Base-by-base conservation (phyloP, 768 basidiomycete genomes). In the Hypholoma fasciculare region DNA sequence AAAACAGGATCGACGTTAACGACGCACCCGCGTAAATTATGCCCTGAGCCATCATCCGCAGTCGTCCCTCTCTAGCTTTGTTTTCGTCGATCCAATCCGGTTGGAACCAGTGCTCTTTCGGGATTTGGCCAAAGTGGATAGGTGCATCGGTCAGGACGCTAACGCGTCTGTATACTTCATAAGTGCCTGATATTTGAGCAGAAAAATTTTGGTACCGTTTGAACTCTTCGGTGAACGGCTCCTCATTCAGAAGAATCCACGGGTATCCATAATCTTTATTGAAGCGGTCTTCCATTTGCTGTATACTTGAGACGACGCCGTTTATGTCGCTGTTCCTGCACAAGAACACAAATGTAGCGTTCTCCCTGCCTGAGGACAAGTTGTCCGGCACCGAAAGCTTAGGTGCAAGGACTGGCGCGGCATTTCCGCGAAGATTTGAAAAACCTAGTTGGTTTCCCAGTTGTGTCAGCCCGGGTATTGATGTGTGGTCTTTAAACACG, bases 161-260 rank as follows among this genome's bases (percentile, higher is more conserved):
- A 1, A 86, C 78, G 14, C 78, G 81, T 63, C 85, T 84, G 54
- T 4, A 27, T 16, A 37, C 34, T 9, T 34, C 42, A 42, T 52
- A 7, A 52, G 39, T 52, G 23, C 34, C 50, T 46, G 48, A 40
- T 52, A 36, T 56, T 39, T 49, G 19, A 23, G 42, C 12, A 30
- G 58, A 13, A 37, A 12, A 9, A 42, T 20, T 54, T 47, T 17
- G 78, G 42, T 55, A 87, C 83, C 74, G 71, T 67, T 88, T 90
- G 74, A 93, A 92, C 38, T 86, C 82, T 6, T 88, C 84, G 3
- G 82, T 80, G 68, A 92, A 93, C 0, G 83, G 82, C 62, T 86
- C 86, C 51, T 95, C 92, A 69, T 95, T 94, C 39, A 96, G 78
- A 65, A 94, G 84, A n/a, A 90, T 84, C 75, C 88, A 94, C 8